Conservation (phyloP, 1,139 yeast species). For the Kodamaea suecica region DNA sequence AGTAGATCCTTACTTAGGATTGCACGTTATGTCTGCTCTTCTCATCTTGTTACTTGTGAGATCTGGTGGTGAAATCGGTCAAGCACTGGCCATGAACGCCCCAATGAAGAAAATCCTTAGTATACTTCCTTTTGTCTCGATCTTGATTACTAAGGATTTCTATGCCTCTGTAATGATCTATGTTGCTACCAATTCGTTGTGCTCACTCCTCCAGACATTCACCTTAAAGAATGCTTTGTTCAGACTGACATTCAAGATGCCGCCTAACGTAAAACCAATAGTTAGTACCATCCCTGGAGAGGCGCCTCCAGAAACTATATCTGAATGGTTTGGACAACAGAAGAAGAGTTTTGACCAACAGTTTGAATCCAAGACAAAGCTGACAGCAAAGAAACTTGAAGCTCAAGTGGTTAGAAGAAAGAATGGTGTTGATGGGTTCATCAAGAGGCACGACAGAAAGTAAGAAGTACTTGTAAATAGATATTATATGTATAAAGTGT, state of each 20-base stretch:
- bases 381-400: constrained; percentile 37
- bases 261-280: constrained; percentile 58
- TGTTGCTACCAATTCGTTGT: constrained; percentile 75
- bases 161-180: constrained; percentile 84
- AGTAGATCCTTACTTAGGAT: constrained; percentile 88
- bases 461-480: too few relatives aligned
- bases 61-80: constrained; percentile 92
- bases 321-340: constrained; percentile 41
- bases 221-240: constrained; percentile 57
- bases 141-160: constrained; percentile 80
- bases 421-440: constrained; percentile 32
- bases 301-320: constrained; percentile 30
- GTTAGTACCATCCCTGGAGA: constrained; percentile 22
- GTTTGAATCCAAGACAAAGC: constrained; percentile 34
- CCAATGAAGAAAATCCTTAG: constrained; percentile 70
- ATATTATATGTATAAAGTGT: too few relatives aligned
- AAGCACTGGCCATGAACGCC: constrained; percentile 56
- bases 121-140: constrained; percentile 70
- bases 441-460: constrained; percentile 36
- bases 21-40: constrained; percentile 82
- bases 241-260: constrained; percentile 59
- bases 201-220: constrained; percentile 69
- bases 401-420: constrained; percentile 39
- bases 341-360: constrained; percentile 32
- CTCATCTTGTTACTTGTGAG: constrained; percentile 71